These are phyloP conservation scores for Escallonia herrerae DNA, from an alignment of 129 eudicot species.

Conservation along the genomic window DNA sequence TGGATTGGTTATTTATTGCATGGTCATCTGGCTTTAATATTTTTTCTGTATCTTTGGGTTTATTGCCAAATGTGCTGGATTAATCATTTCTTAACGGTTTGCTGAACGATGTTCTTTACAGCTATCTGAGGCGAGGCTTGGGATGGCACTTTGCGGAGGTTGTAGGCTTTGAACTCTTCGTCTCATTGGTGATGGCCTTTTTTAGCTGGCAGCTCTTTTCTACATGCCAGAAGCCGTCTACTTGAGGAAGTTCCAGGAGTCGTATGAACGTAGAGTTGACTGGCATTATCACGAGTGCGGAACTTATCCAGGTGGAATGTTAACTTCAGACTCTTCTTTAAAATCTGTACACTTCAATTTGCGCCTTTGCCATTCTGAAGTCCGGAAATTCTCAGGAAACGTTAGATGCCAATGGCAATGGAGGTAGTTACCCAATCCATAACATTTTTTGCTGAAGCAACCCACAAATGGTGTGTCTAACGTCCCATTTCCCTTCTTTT, in stretches of 20 bases:
- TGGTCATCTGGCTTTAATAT: too few species aligned
- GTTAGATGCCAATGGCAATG: too few species aligned
- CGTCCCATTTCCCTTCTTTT: too few species aligned
- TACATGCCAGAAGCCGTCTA: slow-evolving; percentile 88
- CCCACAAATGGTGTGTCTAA: too few species aligned
- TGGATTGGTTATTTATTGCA: too few species aligned
- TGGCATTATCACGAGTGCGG: background rate
- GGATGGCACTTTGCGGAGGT: slow-evolving; percentile 94
- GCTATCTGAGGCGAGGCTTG: slow-evolving; percentile 75
- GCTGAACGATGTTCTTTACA: slow-evolving; percentile 18
- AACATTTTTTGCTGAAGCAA: too few species aligned
- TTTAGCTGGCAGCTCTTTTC: slow-evolving; percentile 93
- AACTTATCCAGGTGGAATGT: background rate
- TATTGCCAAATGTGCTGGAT: background rate
- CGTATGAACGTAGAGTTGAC: background rate
- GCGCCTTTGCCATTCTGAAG: background rate
- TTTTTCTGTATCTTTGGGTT: background rate
- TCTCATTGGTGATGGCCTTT: slow-evolving; percentile 83
- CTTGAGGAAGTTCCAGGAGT: slow-evolving; percentile 16
- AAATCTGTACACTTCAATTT: too few species aligned
- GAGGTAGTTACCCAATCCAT: too few species aligned
- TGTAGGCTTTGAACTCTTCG: slow-evolving; percentile 81
- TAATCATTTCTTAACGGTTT: background rate
- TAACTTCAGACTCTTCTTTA: too few species aligned
- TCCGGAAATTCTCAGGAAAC: too few species aligned